Evolutionary conservation across 2,329 filamentous ascomycete species (phyloP), one percentile per base, ranked within the genome.

Genomic region (Fusarium napiforme): DNA sequence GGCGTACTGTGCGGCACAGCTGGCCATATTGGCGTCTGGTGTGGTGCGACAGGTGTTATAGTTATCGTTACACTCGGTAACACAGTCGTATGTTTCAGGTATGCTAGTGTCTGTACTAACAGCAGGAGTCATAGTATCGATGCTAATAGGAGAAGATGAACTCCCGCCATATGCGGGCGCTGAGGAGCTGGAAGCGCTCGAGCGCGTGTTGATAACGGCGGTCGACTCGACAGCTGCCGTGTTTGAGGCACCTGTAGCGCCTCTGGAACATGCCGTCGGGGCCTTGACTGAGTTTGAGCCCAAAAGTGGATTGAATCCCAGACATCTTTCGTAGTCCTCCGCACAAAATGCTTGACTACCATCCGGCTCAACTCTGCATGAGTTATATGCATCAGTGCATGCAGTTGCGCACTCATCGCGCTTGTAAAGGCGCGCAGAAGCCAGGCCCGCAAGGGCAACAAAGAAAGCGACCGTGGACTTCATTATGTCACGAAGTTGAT

Each of bases 1-100:
- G 21, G 66, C 64, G 5, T 52, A 69, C 28, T 56, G 10, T 3
- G 57, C 49, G 4, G 66, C 66, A 36, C 66, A 69, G 8, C 21
- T 50, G 10, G 66, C 28, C 28, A 49, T 56, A 19, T 69, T 69
- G 18, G 66, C 66, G 4, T 19, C 23, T 2, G 49, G 32, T 9
- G 37, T 18, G 12, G 47, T 68, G 6, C 66, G 66, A 10, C 66
- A 69, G 2, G 14, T 36, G 16, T 50, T 40, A 19, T 69, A 69
- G 11, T 30, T 26, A 3, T 43, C 36, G 15, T 34, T 45, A 16
- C 66, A 69, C 15, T 45, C 32, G 14, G 36, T 52, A 5, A 59
- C n/a, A 16, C 64, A 67, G 12, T 67, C 53, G 6, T 67, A 50
- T 46, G 64, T 60, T 30, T 60, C n/a, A 30, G 64, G 64, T 19